These are phyloP conservation scores for Phialophora verrucosa DNA, from an alignment of 2,329 filamentous ascomycete species.

Conservation along the genomic window DNA sequence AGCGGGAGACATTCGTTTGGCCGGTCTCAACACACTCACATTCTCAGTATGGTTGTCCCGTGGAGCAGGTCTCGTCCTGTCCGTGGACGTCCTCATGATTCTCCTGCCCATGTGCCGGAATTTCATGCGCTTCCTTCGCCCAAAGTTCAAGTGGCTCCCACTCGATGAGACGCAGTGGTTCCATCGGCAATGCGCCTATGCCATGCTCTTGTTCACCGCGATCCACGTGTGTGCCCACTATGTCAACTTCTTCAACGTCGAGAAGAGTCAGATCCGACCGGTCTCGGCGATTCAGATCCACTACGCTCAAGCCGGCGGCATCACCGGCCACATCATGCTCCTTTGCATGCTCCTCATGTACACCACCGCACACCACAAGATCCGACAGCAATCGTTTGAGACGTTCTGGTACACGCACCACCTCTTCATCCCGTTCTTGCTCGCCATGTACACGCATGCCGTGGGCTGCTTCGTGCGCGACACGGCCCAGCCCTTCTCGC, in stretches of 20 bases:
- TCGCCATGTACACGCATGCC: constrained; percentile 94
- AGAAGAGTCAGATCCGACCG: constrained; percentile 79
- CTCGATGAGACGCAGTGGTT: constrained; percentile 98
- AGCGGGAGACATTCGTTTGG: constrained; percentile 68
- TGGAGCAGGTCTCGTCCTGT: constrained; percentile 85
- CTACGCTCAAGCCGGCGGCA: constrained; percentile 84
- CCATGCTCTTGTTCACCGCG: constrained; percentile 80
- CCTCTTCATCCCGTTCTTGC: constrained; percentile 93
- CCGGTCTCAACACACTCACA: constrained; percentile 76
- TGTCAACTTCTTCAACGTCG: constrained; percentile 98
- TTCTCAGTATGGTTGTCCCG: constrained; percentile 97
- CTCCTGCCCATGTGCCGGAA: constrained; percentile 94
- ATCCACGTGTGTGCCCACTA: constrained; percentile 84
- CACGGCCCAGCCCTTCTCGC: constrained; percentile 71
- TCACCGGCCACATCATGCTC: constrained; percentile 96
- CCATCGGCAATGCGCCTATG: constrained; percentile 91
- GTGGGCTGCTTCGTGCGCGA: constrained; percentile 96
- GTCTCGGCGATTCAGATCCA: constrained; percentile 87
- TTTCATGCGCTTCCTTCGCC: constrained; percentile 79
- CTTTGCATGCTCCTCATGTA: constrained; percentile 99
- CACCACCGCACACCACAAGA: constrained; percentile 89
- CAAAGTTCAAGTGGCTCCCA: constrained; percentile 84
- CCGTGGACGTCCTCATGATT: constrained; percentile 84
- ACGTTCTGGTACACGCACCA: constrained; percentile 99
- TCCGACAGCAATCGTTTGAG: constrained; percentile 95